Evolutionary conservation across 2,329 filamentous ascomycete genomes (phyloP), one percentile per base, ranked within the genome.

Genomic region (Cryphonectria parasitica): DNA sequence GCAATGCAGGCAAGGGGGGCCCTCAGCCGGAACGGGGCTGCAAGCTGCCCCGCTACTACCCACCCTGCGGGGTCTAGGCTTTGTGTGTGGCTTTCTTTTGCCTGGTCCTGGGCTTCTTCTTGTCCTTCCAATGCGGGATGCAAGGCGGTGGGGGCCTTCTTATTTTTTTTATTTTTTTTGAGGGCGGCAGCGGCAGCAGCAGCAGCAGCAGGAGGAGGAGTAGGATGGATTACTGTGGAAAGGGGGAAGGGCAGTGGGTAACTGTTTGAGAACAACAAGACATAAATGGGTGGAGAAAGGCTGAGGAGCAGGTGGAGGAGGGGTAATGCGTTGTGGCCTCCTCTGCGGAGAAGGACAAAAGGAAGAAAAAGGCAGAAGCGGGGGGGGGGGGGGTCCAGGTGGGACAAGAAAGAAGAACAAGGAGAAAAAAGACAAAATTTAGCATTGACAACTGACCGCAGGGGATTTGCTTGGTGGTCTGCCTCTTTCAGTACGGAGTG

Each of bases 101-200:
- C 25, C 34, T 61, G 58, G 61, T 19, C 28, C 41, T 39, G 31
- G 36, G 61, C 36, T 45, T 64, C 39, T 64, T 64, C n/a, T 31
- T 39, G 36, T 39, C 36, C 34, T 45, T 43, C 39, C 39, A 39
- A 31, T 41, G 39, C n/a, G 61, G 39, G 61, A 64, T 10, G 61
- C 36, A 41, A n/a, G 61, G 36, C 39, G 61, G 61, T n/a, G 25
- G 36, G 36, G 39, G n/a, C n/a, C n/a, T 22, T 2, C 3, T 31
- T 31, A 8, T n/a, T 52, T 31, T 43, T 17, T 45, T 41, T 41
- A 2, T 19, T n/a, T n/a, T 49, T 17, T n/a, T n/a, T 34, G 31
- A 19, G 56, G 56, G 8, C 3, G 31, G 15, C 31, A 10, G 36
- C 6, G 3, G 34, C 3, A 34, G 34, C 34, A 34, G 34, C 6